Evolutionary conservation across 331 rosid species (phyloP).

Genomic region (Dryas integrifolia): DNA sequence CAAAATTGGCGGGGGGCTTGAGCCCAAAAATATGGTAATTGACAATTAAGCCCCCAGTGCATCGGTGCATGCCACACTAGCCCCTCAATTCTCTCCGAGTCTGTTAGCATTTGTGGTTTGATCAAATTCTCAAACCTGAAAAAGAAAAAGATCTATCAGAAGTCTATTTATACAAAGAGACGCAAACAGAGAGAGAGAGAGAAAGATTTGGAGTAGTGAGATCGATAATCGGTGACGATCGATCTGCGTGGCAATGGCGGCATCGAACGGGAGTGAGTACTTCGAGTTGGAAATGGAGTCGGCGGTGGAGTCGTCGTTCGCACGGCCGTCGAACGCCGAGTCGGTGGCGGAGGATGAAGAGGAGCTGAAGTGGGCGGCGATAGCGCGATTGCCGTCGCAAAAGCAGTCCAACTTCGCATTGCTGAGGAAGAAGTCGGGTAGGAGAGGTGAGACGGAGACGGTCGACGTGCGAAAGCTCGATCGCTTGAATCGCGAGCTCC

Average conservation of each 20-base stretch:
- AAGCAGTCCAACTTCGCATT: constrained; percentile 50
- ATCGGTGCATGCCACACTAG: neutral
- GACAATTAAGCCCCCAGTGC: constrained; percentile 1
- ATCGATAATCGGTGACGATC: no score
- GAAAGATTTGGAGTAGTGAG: neutral
- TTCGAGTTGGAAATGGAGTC: constrained; percentile 40
- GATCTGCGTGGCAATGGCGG: constrained; percentile 45
- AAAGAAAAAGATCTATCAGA: no score
- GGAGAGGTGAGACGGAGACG: constrained; percentile 17
- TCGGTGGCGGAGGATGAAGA: constrained; percentile 56
- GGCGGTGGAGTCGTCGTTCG: constrained; percentile 34
- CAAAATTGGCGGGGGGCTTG: constrained; percentile 27
- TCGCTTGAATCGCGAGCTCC: constrained; percentile 49
- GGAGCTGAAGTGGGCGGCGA: constrained; percentile 76
- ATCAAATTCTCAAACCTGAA: neutral
- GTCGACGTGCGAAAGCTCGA: constrained; percentile 64
- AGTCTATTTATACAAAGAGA: neutral
- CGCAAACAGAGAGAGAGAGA: neutral
- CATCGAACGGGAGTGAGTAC: constrained; percentile 81
- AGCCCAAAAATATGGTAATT: neutral
- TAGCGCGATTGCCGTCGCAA: constrained; percentile 57
- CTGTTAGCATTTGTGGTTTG: neutral
- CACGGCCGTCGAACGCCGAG: constrained; percentile 66
- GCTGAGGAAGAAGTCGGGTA: constrained; percentile 32
- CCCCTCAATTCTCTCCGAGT: neutral